Evolutionary conservation across 2,329 filamentous ascomycete genomes (phyloP).

Genomic region (Calonectria montana): DNA sequence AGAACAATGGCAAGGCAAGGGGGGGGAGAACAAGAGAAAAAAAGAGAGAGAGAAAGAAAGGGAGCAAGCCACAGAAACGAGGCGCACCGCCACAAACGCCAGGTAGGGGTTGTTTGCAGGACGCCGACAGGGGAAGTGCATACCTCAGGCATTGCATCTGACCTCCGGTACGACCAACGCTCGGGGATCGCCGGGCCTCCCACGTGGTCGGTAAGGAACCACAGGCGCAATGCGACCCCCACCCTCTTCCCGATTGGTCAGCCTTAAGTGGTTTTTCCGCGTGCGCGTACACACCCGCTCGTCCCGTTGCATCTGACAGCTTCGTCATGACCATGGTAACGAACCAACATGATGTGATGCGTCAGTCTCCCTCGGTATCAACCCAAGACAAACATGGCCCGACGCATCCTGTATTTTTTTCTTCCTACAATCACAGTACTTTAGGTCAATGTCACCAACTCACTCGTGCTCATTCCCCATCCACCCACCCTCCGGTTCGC

Average conservation of each 20-base stretch:
- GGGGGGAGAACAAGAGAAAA: neutral
- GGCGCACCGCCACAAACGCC: conserved; percentile 1
- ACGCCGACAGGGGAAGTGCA: neutral
- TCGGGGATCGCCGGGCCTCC: conserved; percentile 22
- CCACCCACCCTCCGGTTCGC: neutral
- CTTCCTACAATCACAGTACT: neutral
- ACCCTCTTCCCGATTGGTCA: conserved; percentile 34
- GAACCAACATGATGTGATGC: conserved; percentile 4
- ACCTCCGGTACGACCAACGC: neutral
- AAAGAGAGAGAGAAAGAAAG: neutral
- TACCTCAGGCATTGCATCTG: conserved; percentile 8
- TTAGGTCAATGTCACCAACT: neutral
- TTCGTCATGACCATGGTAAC: neutral
- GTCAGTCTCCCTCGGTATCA: neutral
- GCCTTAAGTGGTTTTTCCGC: conserved; percentile 20
- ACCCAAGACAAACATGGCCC: neutral
- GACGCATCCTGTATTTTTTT: neutral
- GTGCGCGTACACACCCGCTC: conserved; percentile 3
- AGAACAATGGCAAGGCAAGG: neutral
- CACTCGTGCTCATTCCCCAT: neutral
- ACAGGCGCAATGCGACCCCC: conserved; percentile 8
- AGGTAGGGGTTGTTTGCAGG: neutral
- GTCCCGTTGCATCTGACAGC: conserved; percentile 8
- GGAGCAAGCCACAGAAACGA: neutral
- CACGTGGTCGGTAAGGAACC: conserved; percentile 23